These are phyloP conservation scores for Pseudocercospora pini-densiflorae DNA, from an alignment of 2,329 filamentous ascomycete species.

Conservation along the genomic window DNA sequence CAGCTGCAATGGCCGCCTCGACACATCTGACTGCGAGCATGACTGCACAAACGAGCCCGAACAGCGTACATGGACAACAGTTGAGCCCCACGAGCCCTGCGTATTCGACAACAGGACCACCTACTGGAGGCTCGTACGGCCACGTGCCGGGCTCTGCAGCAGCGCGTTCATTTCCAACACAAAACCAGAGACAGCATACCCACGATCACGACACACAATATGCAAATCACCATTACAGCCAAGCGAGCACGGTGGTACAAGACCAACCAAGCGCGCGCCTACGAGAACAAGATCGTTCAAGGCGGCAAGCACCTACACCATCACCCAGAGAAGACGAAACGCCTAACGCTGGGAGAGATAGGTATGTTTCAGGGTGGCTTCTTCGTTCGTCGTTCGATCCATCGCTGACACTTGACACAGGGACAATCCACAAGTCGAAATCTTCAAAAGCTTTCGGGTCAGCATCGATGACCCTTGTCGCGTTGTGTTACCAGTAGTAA, in stretches of 20 bases:
- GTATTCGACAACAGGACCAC: conserved; percentile 44
- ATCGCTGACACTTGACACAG: conserved; percentile 14
- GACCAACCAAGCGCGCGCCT: conserved; percentile 26
- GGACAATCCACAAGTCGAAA: conserved; percentile 71
- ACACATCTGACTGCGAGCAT: conserved; percentile 57
- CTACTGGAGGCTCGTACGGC: conserved; percentile 32
- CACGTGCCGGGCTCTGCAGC: conserved; percentile 34
- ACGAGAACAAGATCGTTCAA: conserved; percentile 31
- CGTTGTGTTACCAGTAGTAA: conserved; percentile 83
- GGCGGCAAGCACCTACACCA: conserved; percentile 37
- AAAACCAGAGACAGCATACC: conserved; percentile 23
- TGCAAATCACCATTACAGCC: conserved; percentile 32
- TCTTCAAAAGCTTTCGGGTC: conserved; percentile 98
- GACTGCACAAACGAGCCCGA: conserved; percentile 48
- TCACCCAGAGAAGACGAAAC: conserved; percentile 38
- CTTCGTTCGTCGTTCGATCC: neutral
- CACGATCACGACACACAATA: conserved; percentile 33
- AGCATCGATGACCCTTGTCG: conserved; percentile 98
- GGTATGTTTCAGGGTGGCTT: neutral
- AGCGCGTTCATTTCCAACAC: conserved; percentile 37
- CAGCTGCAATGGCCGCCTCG: conserved; percentile 56
- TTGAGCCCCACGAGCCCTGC: conserved; percentile 56
- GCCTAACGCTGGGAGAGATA: conserved; percentile 29
- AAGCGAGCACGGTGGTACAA: conserved; percentile 30
- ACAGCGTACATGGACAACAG: conserved; percentile 43